Evolutionary conservation across 2,329 filamentous ascomycete species (phyloP), one percentile per base, ranked within the genome.

Genomic region (Colletotrichum sp.): DNA sequence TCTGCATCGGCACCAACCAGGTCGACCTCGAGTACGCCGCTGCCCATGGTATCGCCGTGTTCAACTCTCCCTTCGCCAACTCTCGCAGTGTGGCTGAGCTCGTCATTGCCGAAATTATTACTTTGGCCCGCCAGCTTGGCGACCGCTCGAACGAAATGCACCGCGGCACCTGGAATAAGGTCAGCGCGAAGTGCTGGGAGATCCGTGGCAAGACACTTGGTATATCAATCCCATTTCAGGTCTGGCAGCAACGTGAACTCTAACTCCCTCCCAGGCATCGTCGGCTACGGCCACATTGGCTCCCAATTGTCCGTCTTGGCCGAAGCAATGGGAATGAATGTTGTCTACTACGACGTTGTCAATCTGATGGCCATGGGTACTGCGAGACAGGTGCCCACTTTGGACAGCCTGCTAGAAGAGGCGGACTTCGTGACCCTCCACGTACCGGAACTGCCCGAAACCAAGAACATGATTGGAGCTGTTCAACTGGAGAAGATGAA

Each of bases 61-160:
- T 99, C 92, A 99, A 99, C 88, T 99, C 97, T 62, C 97, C 97
- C 2, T 99, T 99, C 87, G 96, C 95, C 87, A 99, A 99, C 88
- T 99, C 96, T 10, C 94, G 97, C 84, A 98, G 95, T 84, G 97
- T 99, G 68, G 97, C 97, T 72, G 97, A 99, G 88, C 90, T 99
- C 72, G 96, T 99, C 80, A 98, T 99, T 83, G 94, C 90, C 70
- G 96, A 98, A 86, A 96, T 99, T 82, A 98, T 99, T 82, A 89
- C 90, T 52, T 93, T 99, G 70, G 97, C 97, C 26, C 94, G 97
- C 76, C 97, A 99, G 86, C 90, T 99, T 39, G 94, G 95, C 78
- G 97, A 99, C 86, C 95, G 97, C 80, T 98, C 95, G 78, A 95
- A 92, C 81, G 97, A 99, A 88, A 92, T 99, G 91, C 97, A 99